These are phyloP conservation scores for Syncephalastrum racemosum DNA, from an alignment of 371 early-diverging fungal genomes.

Conservation along the genomic window DNA sequence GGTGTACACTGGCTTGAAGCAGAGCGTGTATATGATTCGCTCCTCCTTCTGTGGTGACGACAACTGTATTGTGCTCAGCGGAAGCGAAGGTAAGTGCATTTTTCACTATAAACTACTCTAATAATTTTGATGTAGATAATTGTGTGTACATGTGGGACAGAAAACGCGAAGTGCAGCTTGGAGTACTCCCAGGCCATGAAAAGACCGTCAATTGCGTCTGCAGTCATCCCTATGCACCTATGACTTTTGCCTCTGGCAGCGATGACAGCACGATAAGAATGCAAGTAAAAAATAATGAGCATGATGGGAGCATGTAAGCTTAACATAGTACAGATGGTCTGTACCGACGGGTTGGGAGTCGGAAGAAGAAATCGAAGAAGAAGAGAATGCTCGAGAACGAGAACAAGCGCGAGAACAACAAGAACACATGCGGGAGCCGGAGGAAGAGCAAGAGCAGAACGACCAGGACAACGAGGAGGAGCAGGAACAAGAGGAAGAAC, in stretches of 20 bases:
- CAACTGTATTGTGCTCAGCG: constrained; percentile 82
- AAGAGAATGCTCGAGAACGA: background rate
- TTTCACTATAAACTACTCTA: background rate
- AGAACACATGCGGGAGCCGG: no score
- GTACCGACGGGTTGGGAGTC: background rate
- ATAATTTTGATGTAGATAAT: constrained; percentile 50
- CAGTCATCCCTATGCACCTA: constrained; percentile 65
- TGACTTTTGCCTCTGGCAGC: constrained; percentile 85
- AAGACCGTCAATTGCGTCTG: constrained; percentile 87
- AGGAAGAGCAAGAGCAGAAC: background rate
- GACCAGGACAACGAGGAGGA: no score
- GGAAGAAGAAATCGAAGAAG: background rate
- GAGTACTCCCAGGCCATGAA: constrained; percentile 81
- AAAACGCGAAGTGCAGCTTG: constrained; percentile 72
- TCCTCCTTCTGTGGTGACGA: constrained; percentile 89
- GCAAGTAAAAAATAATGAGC: constrained; percentile 48
- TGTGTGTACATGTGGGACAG: constrained; percentile 91
- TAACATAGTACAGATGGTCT: background rate
- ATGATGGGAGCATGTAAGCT: background rate
- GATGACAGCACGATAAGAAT: constrained; percentile 94
- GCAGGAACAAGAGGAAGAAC: no score
- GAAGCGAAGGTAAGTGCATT: constrained; percentile 78
- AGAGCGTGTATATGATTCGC: constrained; percentile 86
- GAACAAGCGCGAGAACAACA: no score
- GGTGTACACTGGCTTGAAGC: constrained; percentile 83